A percentile compares a stretch with the other conserved stretches of the same genome.
These are phyloP conservation scores for Tylopilus felleus DNA, from an alignment of 768 basidiomycete species.

Conservation along the genomic window DNA sequence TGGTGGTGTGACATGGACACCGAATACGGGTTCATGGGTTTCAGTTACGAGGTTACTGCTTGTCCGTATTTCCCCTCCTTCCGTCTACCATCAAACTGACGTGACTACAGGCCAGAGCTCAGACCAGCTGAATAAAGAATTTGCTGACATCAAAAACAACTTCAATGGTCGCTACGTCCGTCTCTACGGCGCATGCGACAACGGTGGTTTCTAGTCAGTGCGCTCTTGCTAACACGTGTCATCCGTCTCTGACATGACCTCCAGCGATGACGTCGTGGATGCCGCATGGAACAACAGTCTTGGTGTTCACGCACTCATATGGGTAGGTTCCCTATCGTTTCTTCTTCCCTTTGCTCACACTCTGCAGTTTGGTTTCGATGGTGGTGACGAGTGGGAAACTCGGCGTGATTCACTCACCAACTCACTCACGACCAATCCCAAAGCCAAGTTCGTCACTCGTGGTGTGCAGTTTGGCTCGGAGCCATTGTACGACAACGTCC, in stretches of 20 bases:
- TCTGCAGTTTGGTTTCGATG: slow-evolving; percentile 37
- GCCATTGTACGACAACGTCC: slow-evolving; percentile 58
- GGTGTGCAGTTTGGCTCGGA: slow-evolving; percentile 71
- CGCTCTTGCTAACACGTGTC: background rate
- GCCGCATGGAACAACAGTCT: slow-evolving; percentile 68
- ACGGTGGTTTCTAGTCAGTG: slow-evolving; percentile 37
- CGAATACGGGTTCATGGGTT: slow-evolving; percentile 75
- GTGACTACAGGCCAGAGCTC: slow-evolving; percentile 52
- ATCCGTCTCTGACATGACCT: slow-evolving; percentile 17
- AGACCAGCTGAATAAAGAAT: slow-evolving; percentile 49
- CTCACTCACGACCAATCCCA: slow-evolving; percentile 55
- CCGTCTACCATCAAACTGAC: slow-evolving; percentile 1
- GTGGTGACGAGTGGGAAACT: slow-evolving; percentile 46
- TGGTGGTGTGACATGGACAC: slow-evolving; percentile 66
- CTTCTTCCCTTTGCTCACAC: background rate
- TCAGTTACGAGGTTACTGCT: slow-evolving; percentile 69
- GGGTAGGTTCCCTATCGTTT: slow-evolving; percentile 42
- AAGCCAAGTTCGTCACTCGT: slow-evolving; percentile 62
- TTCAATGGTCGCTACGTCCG: slow-evolving; percentile 68
- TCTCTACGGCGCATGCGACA: slow-evolving; percentile 42
- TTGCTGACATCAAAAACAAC: slow-evolving; percentile 52
- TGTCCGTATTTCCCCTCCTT: slow-evolving; percentile 39
- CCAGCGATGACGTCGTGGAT: slow-evolving; percentile 56
- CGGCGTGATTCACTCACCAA: slow-evolving; percentile 52
- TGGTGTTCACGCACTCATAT: slow-evolving; percentile 71